Evolutionary conservation across 1,284 basidiomycete genomes (phyloP).

Genomic region (Erythrobasidium hasegawianum): DNA sequence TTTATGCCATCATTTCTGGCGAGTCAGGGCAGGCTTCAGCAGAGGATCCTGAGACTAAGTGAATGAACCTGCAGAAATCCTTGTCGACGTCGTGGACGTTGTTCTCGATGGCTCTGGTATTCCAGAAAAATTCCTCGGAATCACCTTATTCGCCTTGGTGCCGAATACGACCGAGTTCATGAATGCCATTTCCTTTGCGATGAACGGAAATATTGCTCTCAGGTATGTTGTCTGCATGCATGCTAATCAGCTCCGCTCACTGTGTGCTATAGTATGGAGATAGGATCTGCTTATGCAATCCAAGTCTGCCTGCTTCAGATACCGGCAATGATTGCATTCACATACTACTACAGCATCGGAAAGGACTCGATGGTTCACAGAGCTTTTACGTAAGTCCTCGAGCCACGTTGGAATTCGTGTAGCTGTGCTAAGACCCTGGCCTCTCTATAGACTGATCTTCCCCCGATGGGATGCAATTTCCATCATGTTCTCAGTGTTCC

Average conservation of each 20-base stretch:
- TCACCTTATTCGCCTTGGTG: slow-evolving; percentile 94
- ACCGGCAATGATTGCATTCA: slow-evolving; percentile 98
- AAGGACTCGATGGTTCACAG: slow-evolving; percentile 60
- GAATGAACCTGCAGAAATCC: slow-evolving; percentile 61
- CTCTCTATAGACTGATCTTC: slow-evolving; percentile 74
- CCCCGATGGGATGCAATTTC: slow-evolving; percentile 97
- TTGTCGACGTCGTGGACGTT: slow-evolving; percentile 94
- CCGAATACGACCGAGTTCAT: slow-evolving; percentile 99
- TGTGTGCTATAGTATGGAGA: slow-evolving; percentile 78
- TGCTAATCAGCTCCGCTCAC: background rate
- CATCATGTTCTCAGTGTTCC: slow-evolving; percentile 73
- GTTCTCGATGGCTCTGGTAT: slow-evolving; percentile 89
- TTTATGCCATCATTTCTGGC: slow-evolving; percentile 97
- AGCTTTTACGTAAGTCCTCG: slow-evolving; percentile 71
- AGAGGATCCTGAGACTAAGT: too few relatives aligned
- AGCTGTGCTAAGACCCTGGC: background rate
- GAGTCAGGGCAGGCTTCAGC: slow-evolving; percentile 45
- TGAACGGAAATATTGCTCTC: slow-evolving; percentile 94
- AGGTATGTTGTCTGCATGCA: slow-evolving; percentile 57
- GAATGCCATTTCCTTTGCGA: slow-evolving; percentile 99
- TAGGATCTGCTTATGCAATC: slow-evolving; percentile 95
- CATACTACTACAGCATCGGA: slow-evolving; percentile 79
- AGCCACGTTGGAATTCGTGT: slow-evolving; percentile 34
- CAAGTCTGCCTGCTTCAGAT: slow-evolving; percentile 98
- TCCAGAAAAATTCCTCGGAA: slow-evolving; percentile 94